phyloP scores from a whole-genome alignment of 2,329 filamentous ascomycete species.

The Ophiocordyceps camponoti-saundersi region DNA sequence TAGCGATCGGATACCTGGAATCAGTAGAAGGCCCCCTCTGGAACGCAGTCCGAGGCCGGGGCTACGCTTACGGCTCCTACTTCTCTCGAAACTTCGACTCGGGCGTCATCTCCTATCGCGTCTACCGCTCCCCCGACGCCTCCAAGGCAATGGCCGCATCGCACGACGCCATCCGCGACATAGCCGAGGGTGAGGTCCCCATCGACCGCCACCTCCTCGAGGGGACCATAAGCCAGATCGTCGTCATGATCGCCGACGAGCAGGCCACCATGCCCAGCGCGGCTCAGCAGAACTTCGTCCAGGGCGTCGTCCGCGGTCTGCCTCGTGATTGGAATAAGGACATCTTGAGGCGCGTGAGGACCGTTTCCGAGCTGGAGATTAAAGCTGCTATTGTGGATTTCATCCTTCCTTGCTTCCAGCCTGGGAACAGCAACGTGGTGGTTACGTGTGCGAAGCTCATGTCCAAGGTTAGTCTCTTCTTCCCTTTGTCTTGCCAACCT shows the following conservation, averaged over 20 bases:
- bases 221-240: slow-evolving; percentile 78
- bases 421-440: slow-evolving; percentile 67
- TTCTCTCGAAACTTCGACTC: slow-evolving; percentile 65
- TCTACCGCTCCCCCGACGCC: slow-evolving; percentile 81
- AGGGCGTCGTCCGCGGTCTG: slow-evolving; percentile 61
- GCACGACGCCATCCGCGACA: slow-evolving; percentile 55
- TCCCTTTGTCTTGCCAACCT: background rate
- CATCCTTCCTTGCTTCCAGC: slow-evolving; percentile 64
- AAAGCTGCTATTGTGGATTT: slow-evolving; percentile 56
- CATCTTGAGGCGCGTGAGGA: slow-evolving; percentile 60
- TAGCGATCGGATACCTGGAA: slow-evolving; percentile 82
- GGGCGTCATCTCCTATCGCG: slow-evolving; percentile 65
- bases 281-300: slow-evolving; percentile 68
- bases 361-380: slow-evolving; percentile 62
- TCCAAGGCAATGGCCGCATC: slow-evolving; percentile 72
- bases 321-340: slow-evolving; percentile 62
- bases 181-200: slow-evolving; percentile 51
- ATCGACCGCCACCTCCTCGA: slow-evolving; percentile 76
- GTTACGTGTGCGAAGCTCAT: slow-evolving; percentile 78
- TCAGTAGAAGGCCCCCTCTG: slow-evolving; percentile 88
- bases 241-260: slow-evolving; percentile 73
- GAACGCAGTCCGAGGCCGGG: slow-evolving; percentile 82
- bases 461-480: slow-evolving; percentile 47
- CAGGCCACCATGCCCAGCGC: slow-evolving; percentile 73
- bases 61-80: slow-evolving; percentile 76